Conservation (phyloP, 805 yeast species). For the Candida easanensis region DNA sequence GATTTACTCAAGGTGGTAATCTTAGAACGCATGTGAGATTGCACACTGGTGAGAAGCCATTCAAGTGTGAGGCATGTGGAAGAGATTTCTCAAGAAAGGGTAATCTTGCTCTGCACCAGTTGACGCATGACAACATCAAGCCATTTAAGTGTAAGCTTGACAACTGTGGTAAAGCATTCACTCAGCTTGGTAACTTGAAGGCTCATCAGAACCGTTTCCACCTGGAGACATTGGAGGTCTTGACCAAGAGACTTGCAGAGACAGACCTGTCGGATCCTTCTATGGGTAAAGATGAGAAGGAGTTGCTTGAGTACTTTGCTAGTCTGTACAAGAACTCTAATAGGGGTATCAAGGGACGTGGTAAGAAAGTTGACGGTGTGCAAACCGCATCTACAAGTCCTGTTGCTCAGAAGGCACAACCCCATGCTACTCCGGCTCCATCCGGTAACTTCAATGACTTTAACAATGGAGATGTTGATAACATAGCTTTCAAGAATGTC, state of each 20-base stretch:
- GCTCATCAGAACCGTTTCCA: slow-evolving; percentile 94
- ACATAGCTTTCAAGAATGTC: slow-evolving; percentile 27
- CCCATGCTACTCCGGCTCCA: neutral
- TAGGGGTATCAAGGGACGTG: slow-evolving; percentile 90
- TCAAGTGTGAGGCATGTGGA: slow-evolving; percentile 71
- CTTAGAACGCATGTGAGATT: slow-evolving; percentile 79
- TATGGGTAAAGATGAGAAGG: slow-evolving; percentile 62
- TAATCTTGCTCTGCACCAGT: slow-evolving; percentile 80
- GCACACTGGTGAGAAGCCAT: slow-evolving; percentile 93
- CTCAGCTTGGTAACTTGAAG: slow-evolving; percentile 90
- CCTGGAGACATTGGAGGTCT: slow-evolving; percentile 58
- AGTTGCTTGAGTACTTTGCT: slow-evolving; percentile 73
- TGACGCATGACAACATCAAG: slow-evolving; percentile 76
- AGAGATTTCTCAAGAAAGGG: slow-evolving; percentile 87
- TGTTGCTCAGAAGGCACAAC: neutral
- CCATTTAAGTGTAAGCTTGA: slow-evolving; percentile 82
- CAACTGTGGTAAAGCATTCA: slow-evolving; percentile 77
- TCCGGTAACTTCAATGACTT: neutral
- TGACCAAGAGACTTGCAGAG: slow-evolving; percentile 68
- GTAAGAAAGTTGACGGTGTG: slow-evolving; percentile 42
- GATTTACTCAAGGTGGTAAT: slow-evolving; percentile 90
- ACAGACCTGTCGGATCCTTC: slow-evolving; percentile 47
- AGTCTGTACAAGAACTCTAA: slow-evolving; percentile 83
- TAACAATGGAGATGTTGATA: slow-evolving; percentile 5
- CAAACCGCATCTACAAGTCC: slow-evolving; percentile 4